A percentile compares a stretch with the other conserved stretches of the same genome.
Conservation (phyloP, 805 yeast species). For the Metschnikowia dekortorum region DNA sequence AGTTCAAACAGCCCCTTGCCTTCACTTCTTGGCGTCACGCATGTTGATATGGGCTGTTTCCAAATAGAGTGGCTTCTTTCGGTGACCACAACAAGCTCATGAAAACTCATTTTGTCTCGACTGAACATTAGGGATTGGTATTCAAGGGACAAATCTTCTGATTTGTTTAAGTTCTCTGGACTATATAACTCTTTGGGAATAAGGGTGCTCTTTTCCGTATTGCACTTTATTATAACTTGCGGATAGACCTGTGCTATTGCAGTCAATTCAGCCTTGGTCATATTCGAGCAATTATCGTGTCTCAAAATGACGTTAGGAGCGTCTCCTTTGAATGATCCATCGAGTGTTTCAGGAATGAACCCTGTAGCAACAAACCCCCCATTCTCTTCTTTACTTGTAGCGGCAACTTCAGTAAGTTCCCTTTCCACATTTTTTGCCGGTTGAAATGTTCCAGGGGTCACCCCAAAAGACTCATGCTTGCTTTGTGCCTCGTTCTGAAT, state of each 20-base stretch:
- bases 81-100: slow-evolving; percentile 4
- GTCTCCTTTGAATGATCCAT: background rate
- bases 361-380: background rate
- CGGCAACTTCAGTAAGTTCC: too few relatives aligned
- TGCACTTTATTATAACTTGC: slow-evolving; percentile 11
- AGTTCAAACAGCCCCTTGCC: slow-evolving; percentile 9
- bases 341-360: background rate
- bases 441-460: too few relatives aligned
- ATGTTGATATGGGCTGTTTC: slow-evolving; percentile 10
- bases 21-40: slow-evolving; percentile 4
- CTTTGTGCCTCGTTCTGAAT: too few relatives aligned
- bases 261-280: slow-evolving; percentile 5
- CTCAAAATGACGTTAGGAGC: background rate
- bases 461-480: too few relatives aligned
- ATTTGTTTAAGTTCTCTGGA: background rate
- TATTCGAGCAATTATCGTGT: slow-evolving; percentile 8
- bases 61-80: background rate
- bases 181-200: slow-evolving; percentile 7
- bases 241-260: slow-evolving; percentile 9
- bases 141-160: background rate
- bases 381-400: background rate
- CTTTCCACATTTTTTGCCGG: too few relatives aligned
- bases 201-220: slow-evolving; percentile 9
- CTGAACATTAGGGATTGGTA: background rate
- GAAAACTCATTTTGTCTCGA: background rate